Evolutionary conservation across 805 yeast species (phyloP), one percentile per base, ranked within the genome.

Genomic region (Lipomyces sp.): DNA sequence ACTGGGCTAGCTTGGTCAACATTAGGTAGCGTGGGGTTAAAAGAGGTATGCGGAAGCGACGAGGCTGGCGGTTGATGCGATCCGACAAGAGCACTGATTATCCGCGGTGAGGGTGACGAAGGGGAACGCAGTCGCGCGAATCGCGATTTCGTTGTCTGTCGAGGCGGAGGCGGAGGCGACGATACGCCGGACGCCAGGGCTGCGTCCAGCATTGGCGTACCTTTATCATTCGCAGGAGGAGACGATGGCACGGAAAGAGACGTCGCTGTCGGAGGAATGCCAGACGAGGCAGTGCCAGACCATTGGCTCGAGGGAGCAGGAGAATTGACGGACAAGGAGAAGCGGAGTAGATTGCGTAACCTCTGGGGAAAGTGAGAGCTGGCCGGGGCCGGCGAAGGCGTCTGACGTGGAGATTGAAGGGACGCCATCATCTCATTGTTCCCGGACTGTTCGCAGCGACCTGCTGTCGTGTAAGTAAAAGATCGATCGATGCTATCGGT

Each of bases 321-420:
- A 18, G 54, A 32, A 51, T 29, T 29, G 54, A 51, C 54, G 15
- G 57, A 53, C 33, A 56, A 53, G n/a, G 72, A 68, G 69, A 76
- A 76, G 64, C 73, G 72, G 66, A 77, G 77, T 62, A 77, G 70
- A 63, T 66, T 74, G 60, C 74, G 74, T 53, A 77, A 71, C 58
- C 74, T 71, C 69, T 71, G 75, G n/a, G 78, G 77, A 58, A 75
- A 69, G 61, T 71, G 73, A 18, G 73, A 62, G 18, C 57, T 29
- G 6, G 59, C 13, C 30, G 59, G 50, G 35, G 56, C 51, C 64
- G 54, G 60, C 24, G 64, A 55, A 56, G 65, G 56, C 59, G 60
- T 37, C 35, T 53, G 62, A 15, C 62, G 63, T 37, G 63, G 30
- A 10, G 59, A 56, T 30, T 60, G 63, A 24, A 60, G 37, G 63